Evolutionary conservation across 2,329 filamentous ascomycete genomes (phyloP).

Genomic region (Ophidiomyces ophidiicola): DNA sequence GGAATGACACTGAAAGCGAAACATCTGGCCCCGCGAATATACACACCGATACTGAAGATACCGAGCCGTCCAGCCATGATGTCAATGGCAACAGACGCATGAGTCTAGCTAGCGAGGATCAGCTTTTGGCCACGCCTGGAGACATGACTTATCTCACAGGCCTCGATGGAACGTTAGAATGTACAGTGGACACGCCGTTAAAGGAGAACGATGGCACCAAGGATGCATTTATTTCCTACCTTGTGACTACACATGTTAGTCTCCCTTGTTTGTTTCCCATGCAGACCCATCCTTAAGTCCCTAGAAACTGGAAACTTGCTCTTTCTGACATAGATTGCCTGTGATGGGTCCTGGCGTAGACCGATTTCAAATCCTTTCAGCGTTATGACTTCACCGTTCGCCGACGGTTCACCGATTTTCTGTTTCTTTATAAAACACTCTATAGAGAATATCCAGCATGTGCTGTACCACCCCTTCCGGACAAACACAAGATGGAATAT

Average conservation of each 20-base stretch:
- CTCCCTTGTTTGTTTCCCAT: constrained; percentile 13
- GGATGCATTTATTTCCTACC: constrained; percentile 90
- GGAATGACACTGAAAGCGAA: constrained; percentile 46
- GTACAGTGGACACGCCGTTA: constrained; percentile 66
- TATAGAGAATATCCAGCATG: constrained; percentile 78
- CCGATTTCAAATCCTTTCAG: constrained; percentile 87
- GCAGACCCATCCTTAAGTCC: neutral
- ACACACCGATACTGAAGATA: constrained; percentile 31
- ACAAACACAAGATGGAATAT: constrained; percentile 99
- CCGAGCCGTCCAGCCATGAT: constrained; percentile 23
- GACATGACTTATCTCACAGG: constrained; percentile 50
- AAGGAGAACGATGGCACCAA: constrained; percentile 97
- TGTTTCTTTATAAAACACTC: constrained; percentile 88
- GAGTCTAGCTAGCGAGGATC: constrained; percentile 35
- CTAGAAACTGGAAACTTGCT: neutral
- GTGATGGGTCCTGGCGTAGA: constrained; percentile 41
- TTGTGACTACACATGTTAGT: constrained; percentile 75
- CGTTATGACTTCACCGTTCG: constrained; percentile 66
- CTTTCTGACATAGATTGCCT: constrained; percentile 5
- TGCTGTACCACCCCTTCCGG: constrained; percentile 85
- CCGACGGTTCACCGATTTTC: constrained; percentile 92
- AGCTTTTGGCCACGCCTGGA: constrained; percentile 39
- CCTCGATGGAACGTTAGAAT: constrained; percentile 67
- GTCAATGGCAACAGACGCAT: constrained; percentile 39
- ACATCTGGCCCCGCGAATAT: constrained; percentile 31